These are phyloP conservation scores for Phytophthora colocasiae DNA, from an alignment of 352 stramenopile genomes.

Conservation along the genomic window DNA sequence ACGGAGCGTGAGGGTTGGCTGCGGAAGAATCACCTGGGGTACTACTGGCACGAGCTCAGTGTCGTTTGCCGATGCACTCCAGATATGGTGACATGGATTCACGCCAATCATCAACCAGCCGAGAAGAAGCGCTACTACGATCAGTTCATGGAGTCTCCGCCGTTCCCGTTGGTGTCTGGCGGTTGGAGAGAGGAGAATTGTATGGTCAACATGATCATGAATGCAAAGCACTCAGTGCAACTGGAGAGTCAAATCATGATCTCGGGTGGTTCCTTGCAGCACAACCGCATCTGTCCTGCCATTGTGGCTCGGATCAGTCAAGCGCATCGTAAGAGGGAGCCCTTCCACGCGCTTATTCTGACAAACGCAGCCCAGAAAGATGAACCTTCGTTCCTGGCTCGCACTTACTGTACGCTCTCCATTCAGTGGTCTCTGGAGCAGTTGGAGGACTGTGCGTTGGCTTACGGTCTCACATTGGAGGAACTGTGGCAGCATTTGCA, in stretches of 20 bases:
- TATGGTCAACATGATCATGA: conserved; percentile 86
- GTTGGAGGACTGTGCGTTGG: conserved; percentile 57
- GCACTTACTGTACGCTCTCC: conserved; percentile 80
- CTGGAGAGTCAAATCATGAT: conserved; percentile 88
- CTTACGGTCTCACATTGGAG: conserved; percentile 47
- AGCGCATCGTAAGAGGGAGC: conserved; percentile 39
- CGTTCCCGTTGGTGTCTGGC: conserved; percentile 76
- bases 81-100: conserved; percentile 71
- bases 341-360: conserved; percentile 71
- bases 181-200: conserved; percentile 82
- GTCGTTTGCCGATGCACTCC: conserved; percentile 57
- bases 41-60: conserved; percentile 84
- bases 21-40: conserved; percentile 60
- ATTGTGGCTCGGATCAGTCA: conserved; percentile 61
- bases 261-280: conserved; percentile 69
- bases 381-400: conserved; percentile 74
- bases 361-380: conserved; percentile 83
- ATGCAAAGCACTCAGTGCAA: conserved; percentile 66
- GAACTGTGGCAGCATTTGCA: conserved; percentile 55
- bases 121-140: conserved; percentile 62
- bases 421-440: conserved; percentile 84
- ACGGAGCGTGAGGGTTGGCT: conserved; percentile 74
- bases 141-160: conserved; percentile 57
- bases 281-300: conserved; percentile 76
- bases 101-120: conserved; percentile 53